Evolutionary conservation across 2,329 filamentous ascomycete genomes (phyloP), one percentile per base, ranked within the genome.

Genomic region (Diaporthe batatas): DNA sequence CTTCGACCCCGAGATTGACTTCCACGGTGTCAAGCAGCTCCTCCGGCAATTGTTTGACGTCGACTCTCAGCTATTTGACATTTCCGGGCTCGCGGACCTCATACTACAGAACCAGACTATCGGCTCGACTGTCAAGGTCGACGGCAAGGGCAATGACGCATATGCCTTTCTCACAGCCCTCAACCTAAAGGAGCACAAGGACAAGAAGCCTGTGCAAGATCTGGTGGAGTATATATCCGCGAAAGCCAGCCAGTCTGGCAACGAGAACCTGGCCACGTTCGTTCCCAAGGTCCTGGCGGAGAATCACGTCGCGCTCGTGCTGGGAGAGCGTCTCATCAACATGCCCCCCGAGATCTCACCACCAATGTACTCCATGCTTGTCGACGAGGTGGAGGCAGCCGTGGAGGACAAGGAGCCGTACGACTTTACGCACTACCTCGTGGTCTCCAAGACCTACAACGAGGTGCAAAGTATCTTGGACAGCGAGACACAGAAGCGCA

Each of bases 41-140:
- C 84, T 98, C 73, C 93, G 96, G 74, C 96, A 99, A 83, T 90
- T 99, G 54, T 92, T 99, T 82, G 96, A 98, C 82, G 90, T 93
- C 70, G 96, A 99, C 84, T 89, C 93, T 59, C 89, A 92, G 74
- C 87, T 97, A 39, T 94, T 98, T 85, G 93, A 98, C 82, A 89
- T 98, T 77, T 98, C 95, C 7, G 93, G 90, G 8, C 89, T 99
- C 65, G 89, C 95, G 44, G 94, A 98, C 81, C 84, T 98, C 75
- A 93, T 99, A 78, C 86, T 98, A 69, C 91, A 93, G 62, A 96
- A 99, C 82, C 91, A 94, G 12, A 90, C 93, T 25, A 91, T 99
- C 58, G 96, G 96, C 70, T 98, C 95, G 14, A 98, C 96, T 0
- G 94, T 98, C 77, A 99, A 99, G 84, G 94, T 96, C n/a, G 96